Base-by-base conservation (phyloP, 768 basidiomycete species). In the Rhizopogon vinicolor region DNA sequence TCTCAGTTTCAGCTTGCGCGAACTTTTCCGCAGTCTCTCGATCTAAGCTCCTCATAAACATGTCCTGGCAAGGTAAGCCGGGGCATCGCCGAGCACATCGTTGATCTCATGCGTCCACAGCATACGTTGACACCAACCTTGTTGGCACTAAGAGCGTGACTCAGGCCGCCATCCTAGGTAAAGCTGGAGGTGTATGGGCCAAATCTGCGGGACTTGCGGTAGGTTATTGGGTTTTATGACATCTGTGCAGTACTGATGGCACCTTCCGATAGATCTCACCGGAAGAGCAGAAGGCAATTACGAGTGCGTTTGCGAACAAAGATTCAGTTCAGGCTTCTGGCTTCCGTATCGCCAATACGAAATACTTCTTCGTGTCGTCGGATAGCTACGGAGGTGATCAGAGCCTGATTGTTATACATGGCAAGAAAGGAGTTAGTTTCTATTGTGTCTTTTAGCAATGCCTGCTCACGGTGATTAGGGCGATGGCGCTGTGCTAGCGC, bases 111-210 rank as follows among this genome's bases (percentile, higher is more conserved):
- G 6, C 43, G 9, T 63, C 35, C 28, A 29, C 65, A 94, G 92
- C 79, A 58, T 91, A 92, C 74, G 88, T 93, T 71, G 89, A 94
- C 69, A 76, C 74, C 65, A 84, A 91, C 69, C 83, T 95, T 54
- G 69, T 95, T 62, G 89, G 83, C 37, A 85, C 74, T 58, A 84
- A 82, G 61, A 90, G 84, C 72, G 74, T 96, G 65, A n/a, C 74
- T 25, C 79, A 81, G 63, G 93, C 91, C 40, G 92, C 92, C 4
- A 69, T 69, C 62, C 57, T 69, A 14, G 69, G 68, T 2, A 58
- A 62, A 53, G 68, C 69, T 39, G 64, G 65, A 25, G 65, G 67
- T 44, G 53, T 69, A 19, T 69, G 68, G 68, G 69, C 69, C n/a
- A 61, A 65, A 51, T 71, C 68, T 3, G 48, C 61, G 18, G 61